Conservation (phyloP, 805 yeast species). For the Lipomyces anomalus region DNA sequence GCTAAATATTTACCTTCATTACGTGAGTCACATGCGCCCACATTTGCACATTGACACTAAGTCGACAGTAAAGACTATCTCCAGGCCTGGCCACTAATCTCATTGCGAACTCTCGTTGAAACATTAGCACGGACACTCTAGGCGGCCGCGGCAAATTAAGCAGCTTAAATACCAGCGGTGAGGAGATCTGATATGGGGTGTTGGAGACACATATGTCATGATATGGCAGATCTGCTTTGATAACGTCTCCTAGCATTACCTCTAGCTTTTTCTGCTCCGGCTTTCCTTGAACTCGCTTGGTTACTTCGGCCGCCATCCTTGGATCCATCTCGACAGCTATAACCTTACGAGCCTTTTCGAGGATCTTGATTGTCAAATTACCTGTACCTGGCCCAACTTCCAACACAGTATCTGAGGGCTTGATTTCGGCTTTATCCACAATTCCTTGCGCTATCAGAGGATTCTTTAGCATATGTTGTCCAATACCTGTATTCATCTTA, state of each 20-base stretch:
- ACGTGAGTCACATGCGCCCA: slow-evolving; percentile 99
- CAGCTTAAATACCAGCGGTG: slow-evolving; percentile 90
- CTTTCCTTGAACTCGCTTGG: slow-evolving; percentile 97
- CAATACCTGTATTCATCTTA: slow-evolving; percentile 93
- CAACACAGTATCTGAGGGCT: slow-evolving; percentile 85
- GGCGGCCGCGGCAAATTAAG: slow-evolving; percentile 92
- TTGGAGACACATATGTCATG: slow-evolving; percentile 95
- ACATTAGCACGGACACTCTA: slow-evolving; percentile 90
- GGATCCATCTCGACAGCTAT: slow-evolving; percentile 98
- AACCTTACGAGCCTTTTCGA: slow-evolving; percentile 91
- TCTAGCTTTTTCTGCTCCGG: slow-evolving; percentile 88
- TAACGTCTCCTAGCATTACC: slow-evolving; percentile 88
- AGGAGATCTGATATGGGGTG: slow-evolving; percentile 96
- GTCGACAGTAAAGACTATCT: slow-evolving; percentile 84
- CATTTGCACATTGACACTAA: slow-evolving; percentile 97
- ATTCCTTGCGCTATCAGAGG: slow-evolving; percentile 97
- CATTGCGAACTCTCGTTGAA: slow-evolving; percentile 94
- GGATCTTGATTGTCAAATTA: slow-evolving; percentile 84
- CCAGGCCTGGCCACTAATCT: slow-evolving; percentile 94
- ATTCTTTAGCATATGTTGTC: slow-evolving; percentile 94
- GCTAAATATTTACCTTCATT: slow-evolving; percentile 52
- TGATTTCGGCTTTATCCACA: slow-evolving; percentile 90
- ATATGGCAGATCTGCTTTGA: slow-evolving; percentile 90
- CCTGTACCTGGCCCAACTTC: slow-evolving; percentile 99
- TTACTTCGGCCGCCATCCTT: slow-evolving; percentile 98